These are phyloP conservation scores for Excoecaria agallocha DNA, from an alignment of 345 rosid genomes.

Conservation along the genomic window DNA sequence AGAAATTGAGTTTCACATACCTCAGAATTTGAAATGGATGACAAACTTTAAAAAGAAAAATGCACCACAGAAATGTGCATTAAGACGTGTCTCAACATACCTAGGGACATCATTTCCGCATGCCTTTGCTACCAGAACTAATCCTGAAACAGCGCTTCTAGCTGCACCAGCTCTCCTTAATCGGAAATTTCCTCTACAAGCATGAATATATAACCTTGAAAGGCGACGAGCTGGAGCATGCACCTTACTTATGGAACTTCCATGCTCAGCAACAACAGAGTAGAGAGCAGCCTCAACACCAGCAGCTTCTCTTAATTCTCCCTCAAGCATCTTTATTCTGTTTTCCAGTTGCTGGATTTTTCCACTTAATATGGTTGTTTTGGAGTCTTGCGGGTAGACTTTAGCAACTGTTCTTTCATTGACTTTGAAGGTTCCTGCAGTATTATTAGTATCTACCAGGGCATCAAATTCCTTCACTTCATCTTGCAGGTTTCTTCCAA, in stretches of 20 bases:
- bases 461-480: slow-evolving; percentile 38
- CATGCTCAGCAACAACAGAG: slow-evolving; percentile 86
- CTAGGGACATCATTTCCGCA: slow-evolving; percentile 97
- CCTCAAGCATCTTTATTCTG: slow-evolving; percentile 71
- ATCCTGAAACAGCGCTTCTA: slow-evolving; percentile 74
- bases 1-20: neutral
- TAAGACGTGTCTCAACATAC: slow-evolving; percentile 32
- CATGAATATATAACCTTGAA: slow-evolving; percentile 76
- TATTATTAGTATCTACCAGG: slow-evolving; percentile 24
- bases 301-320: slow-evolving; percentile 91
- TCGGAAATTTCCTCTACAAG: slow-evolving; percentile 47
- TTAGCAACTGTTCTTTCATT: slow-evolving; percentile 50
- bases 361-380: slow-evolving; percentile 43
- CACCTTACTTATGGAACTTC: slow-evolving; percentile 82
- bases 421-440: slow-evolving; percentile 32
- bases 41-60: neutral
- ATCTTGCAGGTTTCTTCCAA: slow-evolving; percentile 31
- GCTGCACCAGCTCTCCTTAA: slow-evolving; percentile 74
- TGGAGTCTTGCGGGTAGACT: slow-evolving; percentile 44
- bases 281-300: slow-evolving; percentile 84
- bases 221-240: slow-evolving; percentile 97
- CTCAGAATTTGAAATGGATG: neutral
- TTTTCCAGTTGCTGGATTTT: slow-evolving; percentile 67
- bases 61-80: neutral
- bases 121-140: slow-evolving; percentile 81